A percentile compares a stretch with the other conserved stretches of the same genome.
phyloP scores from a whole-genome alignment of 164 flowering plant genomes.

The Chimonanthus salicifolius region DNA sequence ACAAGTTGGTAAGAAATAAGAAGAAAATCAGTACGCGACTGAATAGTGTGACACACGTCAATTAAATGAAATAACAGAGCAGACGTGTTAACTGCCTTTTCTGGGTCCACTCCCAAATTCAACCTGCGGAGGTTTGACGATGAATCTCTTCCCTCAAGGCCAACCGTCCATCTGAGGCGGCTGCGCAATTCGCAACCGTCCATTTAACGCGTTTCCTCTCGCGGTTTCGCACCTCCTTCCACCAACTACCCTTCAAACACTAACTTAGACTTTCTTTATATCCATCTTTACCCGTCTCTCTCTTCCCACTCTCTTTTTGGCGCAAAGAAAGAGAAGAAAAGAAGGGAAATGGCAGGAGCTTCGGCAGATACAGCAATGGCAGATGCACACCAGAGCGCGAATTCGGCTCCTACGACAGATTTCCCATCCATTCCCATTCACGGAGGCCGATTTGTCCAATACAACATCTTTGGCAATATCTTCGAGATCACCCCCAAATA shows the following conservation, averaged over 20 bases:
- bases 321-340: background rate
- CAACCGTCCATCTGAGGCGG: slow-evolving; percentile 2
- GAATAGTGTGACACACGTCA: too few species aligned
- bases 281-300: background rate
- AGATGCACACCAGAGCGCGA: slow-evolving; percentile 9
- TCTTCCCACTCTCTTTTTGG: background rate
- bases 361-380: slow-evolving; percentile 24
- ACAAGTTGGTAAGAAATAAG: too few species aligned
- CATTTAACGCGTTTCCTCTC: background rate
- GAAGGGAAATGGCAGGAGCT: slow-evolving; percentile 9
- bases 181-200: background rate
- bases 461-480: slow-evolving; percentile 68
- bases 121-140: background rate
- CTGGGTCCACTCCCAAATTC: background rate
- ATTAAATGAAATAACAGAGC: too few species aligned
- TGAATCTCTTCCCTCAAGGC: background rate
- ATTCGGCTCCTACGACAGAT: slow-evolving; percentile 20
- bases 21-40: too few species aligned
- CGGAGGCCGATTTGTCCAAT: slow-evolving; percentile 63
- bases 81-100: too few species aligned
- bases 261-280: background rate
- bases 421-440: slow-evolving; percentile 52
- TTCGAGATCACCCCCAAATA: slow-evolving; percentile 83
- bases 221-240: background rate
- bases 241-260: background rate